Evolutionary conservation across 176 grass and related monocot species (phyloP).

Genomic region (Hordeum marinum): DNA sequence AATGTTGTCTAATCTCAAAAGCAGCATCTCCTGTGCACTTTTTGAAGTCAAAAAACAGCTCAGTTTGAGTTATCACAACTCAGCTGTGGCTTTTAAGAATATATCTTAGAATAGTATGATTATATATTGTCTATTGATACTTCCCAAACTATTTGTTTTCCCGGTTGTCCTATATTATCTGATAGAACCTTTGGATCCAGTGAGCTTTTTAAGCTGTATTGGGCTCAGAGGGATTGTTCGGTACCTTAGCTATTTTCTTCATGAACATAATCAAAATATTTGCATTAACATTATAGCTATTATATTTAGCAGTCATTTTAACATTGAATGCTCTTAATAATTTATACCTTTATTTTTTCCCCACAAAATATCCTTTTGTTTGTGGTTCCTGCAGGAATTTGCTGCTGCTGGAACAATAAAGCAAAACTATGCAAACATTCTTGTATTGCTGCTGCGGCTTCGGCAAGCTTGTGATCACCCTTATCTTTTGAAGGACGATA

Average conservation of each 20-base stretch:
- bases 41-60: neutral
- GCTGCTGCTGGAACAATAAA: conserved; percentile 78
- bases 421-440: conserved; percentile 90
- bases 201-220: neutral
- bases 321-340: neutral
- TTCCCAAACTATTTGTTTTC: neutral
- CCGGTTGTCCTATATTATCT: neutral
- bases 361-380: neutral
- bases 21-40: neutral
- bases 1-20: neutral
- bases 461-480: conserved; percentile 92
- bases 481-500: conserved; percentile 62
- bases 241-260: neutral
- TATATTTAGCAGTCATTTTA: neutral
- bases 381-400: conserved; percentile 47
- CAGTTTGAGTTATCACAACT: neutral
- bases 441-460: conserved; percentile 79
- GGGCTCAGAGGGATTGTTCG: neutral
- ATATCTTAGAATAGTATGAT: neutral
- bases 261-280: neutral
- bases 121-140: neutral
- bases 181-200: neutral
- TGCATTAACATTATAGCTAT: neutral
- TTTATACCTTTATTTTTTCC: neutral
- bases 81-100: neutral